Evolutionary conservation across 805 yeast genomes (phyloP).

Genomic region (Wickerhamomyces chaumierensis): DNA sequence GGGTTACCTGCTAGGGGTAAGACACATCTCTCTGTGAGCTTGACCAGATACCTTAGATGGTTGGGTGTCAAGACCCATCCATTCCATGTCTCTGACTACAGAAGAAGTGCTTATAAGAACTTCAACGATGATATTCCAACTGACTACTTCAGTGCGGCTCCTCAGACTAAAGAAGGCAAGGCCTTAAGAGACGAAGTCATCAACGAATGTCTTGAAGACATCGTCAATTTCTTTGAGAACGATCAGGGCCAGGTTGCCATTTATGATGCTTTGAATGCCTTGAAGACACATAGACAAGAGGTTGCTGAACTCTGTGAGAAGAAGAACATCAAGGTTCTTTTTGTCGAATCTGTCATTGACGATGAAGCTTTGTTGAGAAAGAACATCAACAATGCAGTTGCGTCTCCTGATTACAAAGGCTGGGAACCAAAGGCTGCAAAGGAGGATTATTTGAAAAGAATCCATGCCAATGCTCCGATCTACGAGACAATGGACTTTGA

Average conservation of each 20-base stretch:
- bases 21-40: slow-evolving; percentile 82
- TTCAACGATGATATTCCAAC: slow-evolving; percentile 42
- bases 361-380: slow-evolving; percentile 55
- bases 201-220: slow-evolving; percentile 55
- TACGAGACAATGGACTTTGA: slow-evolving; percentile 57
- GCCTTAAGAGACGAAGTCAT: slow-evolving; percentile 47
- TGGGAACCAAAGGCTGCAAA: slow-evolving; percentile 71
- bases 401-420: slow-evolving; percentile 76
- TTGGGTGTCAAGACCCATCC: slow-evolving; percentile 87
- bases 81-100: slow-evolving; percentile 86
- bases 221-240: slow-evolving; percentile 55
- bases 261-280: slow-evolving; percentile 89
- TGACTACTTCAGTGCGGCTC: slow-evolving; percentile 55
- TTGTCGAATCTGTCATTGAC: slow-evolving; percentile 80
- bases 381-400: slow-evolving; percentile 76
- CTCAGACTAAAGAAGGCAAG: slow-evolving; percentile 35
- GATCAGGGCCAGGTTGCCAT: slow-evolving; percentile 91
- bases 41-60: slow-evolving; percentile 91
- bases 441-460: slow-evolving; percentile 63
- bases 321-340: slow-evolving; percentile 63
- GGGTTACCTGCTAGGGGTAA: slow-evolving; percentile 96
- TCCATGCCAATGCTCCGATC: slow-evolving; percentile 51
- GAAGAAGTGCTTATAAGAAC: slow-evolving; percentile 36
- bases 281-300: slow-evolving; percentile 51
- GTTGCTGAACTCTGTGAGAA: slow-evolving; percentile 42